Evolutionary conservation across 75 land plant species (phyloP), one percentile per base, ranked within the genome.

Genomic region (Isoetes taiwanensis): DNA sequence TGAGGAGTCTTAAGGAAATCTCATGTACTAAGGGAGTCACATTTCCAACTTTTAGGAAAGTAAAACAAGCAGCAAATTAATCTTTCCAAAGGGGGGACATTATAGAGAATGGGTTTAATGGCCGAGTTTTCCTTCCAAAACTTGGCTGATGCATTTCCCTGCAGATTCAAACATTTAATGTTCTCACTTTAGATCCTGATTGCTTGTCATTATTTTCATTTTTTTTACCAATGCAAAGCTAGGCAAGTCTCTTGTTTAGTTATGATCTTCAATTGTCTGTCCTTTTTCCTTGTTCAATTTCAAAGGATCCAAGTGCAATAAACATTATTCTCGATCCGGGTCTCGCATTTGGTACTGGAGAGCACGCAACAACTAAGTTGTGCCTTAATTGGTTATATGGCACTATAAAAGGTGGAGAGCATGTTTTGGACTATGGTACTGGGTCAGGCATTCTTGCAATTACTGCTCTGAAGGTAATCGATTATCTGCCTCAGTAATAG

Each of bases 341-440:
- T 50, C 64, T 85, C 46, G 86, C 96, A 42, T 89, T 89, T 73
- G 96, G 96, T 30, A 89, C 85, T 27, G 90, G 95, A 28, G 96
- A 89, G 19, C 96, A 89, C 48, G 76, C 96, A 0, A 89, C 96
- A 24, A 89, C 96, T 9, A 71, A 68, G 60, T 61, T 89, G 50
- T 89, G 96, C 37, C 66, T 89, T 39, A 43, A 74, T 67, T 59
- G 80, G 64, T 40, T 88, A 21, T 64, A 66, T 29, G 30, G 58
- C 17, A 52, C 61, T 8, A 64, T 89, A 30, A 74, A 70, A 57
- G 82, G 80, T 43, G 86, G 90, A 52, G 96, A 89, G 35, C 10
- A 32, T 14, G 63, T 83, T 37, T 66, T 84, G 61, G 95, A 84
- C 53, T 84, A 84, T 74, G 88, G 95, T 30, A 84, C 82, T 9